phyloP scores from a whole-genome alignment of 805 yeast genomes.

The Pichia californica region DNA sequence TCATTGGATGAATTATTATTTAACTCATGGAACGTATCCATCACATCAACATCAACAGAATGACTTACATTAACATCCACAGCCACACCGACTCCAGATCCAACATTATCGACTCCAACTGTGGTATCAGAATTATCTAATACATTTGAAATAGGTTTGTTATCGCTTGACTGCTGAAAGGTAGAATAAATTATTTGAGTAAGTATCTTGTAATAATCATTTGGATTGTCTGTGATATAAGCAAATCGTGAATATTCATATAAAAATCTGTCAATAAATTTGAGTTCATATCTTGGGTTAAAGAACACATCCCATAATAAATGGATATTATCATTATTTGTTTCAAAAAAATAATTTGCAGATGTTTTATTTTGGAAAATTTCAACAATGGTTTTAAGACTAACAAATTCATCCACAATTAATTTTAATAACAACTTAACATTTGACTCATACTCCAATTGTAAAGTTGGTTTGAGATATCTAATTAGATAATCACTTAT shows the following conservation, averaged over 20 bases:
- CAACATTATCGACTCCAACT: background rate
- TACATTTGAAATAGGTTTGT: background rate
- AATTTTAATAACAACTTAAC: slow-evolving; percentile 33
- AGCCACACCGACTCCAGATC: slow-evolving; percentile 10
- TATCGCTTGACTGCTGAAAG: slow-evolving; percentile 5
- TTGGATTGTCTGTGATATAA: slow-evolving; percentile 13
- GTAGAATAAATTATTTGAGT: slow-evolving; percentile 10
- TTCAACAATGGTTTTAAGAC: slow-evolving; percentile 29
- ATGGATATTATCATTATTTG: slow-evolving; percentile 6
- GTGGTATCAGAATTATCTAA: background rate
- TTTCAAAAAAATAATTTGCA: slow-evolving; percentile 6
- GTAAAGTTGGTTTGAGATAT: slow-evolving; percentile 25
- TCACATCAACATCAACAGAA: slow-evolving; percentile 23
- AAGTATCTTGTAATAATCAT: slow-evolving; percentile 16
- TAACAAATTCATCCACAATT: slow-evolving; percentile 32
- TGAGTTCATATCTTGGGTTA: slow-evolving; percentile 13
- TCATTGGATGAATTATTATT: slow-evolving; percentile 3
- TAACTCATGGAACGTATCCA: slow-evolving; percentile 23
- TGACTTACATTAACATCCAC: slow-evolving; percentile 11
- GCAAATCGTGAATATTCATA: slow-evolving; percentile 13
- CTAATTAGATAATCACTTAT: slow-evolving; percentile 22
- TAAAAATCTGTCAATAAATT: slow-evolving; percentile 16
- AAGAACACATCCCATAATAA: slow-evolving; percentile 25
- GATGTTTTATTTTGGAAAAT: slow-evolving; percentile 15
- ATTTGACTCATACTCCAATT: slow-evolving; percentile 31